Conservation (phyloP, 129 eudicot genomes). For the Flaveria linearis region DNA sequence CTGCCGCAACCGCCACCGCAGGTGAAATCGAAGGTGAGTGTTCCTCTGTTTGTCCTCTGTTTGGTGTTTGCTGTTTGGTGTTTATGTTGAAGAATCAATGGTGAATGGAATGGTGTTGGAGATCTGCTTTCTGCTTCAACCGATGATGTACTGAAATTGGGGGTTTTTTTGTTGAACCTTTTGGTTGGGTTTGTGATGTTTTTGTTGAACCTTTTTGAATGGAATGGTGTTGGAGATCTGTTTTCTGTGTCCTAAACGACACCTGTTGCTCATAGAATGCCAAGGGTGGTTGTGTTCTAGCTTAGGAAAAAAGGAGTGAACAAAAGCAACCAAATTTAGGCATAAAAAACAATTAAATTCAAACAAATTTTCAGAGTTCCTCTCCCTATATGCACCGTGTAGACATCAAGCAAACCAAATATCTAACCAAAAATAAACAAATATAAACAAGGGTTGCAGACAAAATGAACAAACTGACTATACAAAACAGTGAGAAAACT, state of each 20-base stretch:
- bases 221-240: too few relatives aligned
- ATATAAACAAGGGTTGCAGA: neutral
- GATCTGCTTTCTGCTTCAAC: too few relatives aligned
- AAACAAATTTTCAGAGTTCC: neutral
- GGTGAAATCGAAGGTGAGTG: too few relatives aligned
- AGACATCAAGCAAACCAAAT: conserved; percentile 12
- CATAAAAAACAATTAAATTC: neutral
- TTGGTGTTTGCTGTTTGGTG: too few relatives aligned
- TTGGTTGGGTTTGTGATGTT: too few relatives aligned
- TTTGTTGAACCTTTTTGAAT: too few relatives aligned
- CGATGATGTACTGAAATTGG: too few relatives aligned
- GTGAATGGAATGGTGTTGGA: too few relatives aligned
- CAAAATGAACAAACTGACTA: neutral
- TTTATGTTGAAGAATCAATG: too few relatives aligned
- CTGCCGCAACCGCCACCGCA: too few relatives aligned
- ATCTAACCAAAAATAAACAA: neutral
- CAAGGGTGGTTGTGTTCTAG: conserved; percentile 4
- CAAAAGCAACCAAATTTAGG: neutral
- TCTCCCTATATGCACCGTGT: conserved; percentile 1
- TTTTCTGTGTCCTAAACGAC: neutral
- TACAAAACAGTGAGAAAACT: conserved; percentile 7
- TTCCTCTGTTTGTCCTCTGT: too few relatives aligned
- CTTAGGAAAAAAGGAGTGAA: neutral
- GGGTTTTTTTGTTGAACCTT: too few relatives aligned
- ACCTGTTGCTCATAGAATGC: conserved; percentile 5